Percentiles rank a stretch among this genome's conserved stretches.
Evolutionary conservation across 352 stramenopile species (phyloP).

Genomic region (Globisporangium barbulae): DNA sequence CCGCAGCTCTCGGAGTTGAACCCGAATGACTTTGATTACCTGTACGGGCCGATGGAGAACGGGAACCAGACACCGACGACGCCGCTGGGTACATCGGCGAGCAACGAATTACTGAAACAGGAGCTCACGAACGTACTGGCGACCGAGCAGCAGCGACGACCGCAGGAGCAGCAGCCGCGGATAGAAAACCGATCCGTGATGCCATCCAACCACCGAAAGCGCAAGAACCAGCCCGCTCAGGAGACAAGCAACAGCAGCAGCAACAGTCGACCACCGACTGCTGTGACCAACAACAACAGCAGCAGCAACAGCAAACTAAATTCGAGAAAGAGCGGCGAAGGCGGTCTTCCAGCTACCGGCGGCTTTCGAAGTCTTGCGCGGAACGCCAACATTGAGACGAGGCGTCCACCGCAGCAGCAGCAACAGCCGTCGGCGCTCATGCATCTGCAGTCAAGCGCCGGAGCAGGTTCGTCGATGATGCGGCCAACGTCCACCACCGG

Average conservation of each 20-base stretch:
- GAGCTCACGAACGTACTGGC: not conserved
- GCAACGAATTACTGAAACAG: conserved; percentile 30
- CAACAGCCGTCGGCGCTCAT: not conserved
- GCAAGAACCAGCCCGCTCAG: conserved; percentile 22
- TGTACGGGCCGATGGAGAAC: conserved; percentile 58
- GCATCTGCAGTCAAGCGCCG: conserved; percentile 1
- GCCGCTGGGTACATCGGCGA: conserved; percentile 27
- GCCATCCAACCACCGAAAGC: conserved; percentile 34
- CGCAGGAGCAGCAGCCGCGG: conserved; percentile 17
- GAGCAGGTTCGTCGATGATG: not conserved
- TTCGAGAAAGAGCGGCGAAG: conserved; percentile 7
- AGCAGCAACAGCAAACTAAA: conserved; percentile 8
- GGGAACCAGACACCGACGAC: conserved; percentile 40
- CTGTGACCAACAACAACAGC: conserved; percentile 1
- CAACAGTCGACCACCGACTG: not conserved
- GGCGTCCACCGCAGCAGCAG: conserved; percentile 22
- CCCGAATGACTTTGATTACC: conserved; percentile 70
- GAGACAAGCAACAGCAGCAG: conserved; percentile 5
- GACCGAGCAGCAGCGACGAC: conserved; percentile 5
- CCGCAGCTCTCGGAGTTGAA: conserved; percentile 62
- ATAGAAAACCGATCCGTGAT: conserved; percentile 36
- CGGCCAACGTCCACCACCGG: not conserved
- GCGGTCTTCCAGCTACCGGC: conserved; percentile 2
- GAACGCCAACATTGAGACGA: conserved; percentile 39
- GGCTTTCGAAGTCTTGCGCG: conserved; percentile 35